These are phyloP conservation scores for Metrosideros polymorpha DNA, from an alignment of 441 rosid species.

Conservation along the genomic window DNA sequence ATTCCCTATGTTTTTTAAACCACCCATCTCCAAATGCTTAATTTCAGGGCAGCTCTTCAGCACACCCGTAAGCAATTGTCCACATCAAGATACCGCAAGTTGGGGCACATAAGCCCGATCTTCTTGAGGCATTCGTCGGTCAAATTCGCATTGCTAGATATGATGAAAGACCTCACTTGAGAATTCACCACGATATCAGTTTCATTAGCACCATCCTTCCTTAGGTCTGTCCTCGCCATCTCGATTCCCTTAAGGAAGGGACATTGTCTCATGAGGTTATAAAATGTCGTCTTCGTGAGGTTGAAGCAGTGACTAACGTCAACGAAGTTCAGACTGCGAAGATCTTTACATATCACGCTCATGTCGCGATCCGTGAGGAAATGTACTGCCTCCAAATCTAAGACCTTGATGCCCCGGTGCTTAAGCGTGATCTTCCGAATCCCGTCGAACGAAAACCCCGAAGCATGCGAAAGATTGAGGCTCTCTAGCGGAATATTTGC, in stretches of 20 bases:
- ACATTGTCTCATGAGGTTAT: slow-evolving; percentile 31
- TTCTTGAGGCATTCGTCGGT: slow-evolving; percentile 32
- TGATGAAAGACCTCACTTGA: slow-evolving; percentile 24
- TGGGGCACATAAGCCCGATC: slow-evolving; percentile 30
- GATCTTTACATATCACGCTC: slow-evolving; percentile 15
- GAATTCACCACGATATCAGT: slow-evolving; percentile 16
- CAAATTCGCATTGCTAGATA: slow-evolving; percentile 34
- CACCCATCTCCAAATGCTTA: slow-evolving; percentile 29
- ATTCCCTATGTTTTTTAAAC: slow-evolving; percentile 24
- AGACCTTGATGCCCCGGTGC: slow-evolving; percentile 27
- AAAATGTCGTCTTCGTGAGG: slow-evolving; percentile 45
- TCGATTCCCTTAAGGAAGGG: slow-evolving; percentile 26
- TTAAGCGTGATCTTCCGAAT: slow-evolving; percentile 20
- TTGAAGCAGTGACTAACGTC: slow-evolving; percentile 41
- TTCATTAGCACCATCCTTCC: slow-evolving; percentile 23
- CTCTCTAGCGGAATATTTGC: slow-evolving; percentile 48
- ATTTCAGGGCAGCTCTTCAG: slow-evolving; percentile 31
- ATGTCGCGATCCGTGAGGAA: slow-evolving; percentile 43
- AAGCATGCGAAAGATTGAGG: slow-evolving; percentile 30
- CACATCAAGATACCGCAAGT: slow-evolving; percentile 28
- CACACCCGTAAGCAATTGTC: slow-evolving; percentile 27
- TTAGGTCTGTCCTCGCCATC: slow-evolving; percentile 50
- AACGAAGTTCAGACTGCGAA: slow-evolving; percentile 22
- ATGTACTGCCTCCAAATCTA: slow-evolving; percentile 45
- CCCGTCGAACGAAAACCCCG: slow-evolving; percentile 29